Evolutionary conservation across 2,329 filamentous ascomycete species (phyloP).

Genomic region (Venturiaceae sp.): DNA sequence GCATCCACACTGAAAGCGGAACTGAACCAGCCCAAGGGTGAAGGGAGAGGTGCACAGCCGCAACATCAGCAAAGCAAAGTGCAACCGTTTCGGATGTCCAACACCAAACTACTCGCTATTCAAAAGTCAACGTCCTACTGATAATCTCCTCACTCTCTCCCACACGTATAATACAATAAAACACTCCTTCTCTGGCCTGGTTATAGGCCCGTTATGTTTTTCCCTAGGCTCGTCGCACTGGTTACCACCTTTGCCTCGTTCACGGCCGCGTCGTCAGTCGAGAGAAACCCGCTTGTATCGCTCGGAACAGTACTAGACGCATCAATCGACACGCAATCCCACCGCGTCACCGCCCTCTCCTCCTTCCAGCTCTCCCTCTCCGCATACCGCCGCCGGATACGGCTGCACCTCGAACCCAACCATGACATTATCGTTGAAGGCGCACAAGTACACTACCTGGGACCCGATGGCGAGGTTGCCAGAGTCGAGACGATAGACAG

Average conservation of each 20-base stretch:
- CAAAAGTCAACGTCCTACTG: no score
- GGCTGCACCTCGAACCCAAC: slow-evolving; percentile 78
- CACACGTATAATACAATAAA: background rate
- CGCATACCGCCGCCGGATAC: slow-evolving; percentile 54
- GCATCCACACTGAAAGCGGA: no score
- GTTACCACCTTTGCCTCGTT: slow-evolving; percentile 5
- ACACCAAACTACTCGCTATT: no score
- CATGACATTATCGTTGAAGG: slow-evolving; percentile 76
- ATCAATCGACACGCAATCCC: slow-evolving; percentile 66
- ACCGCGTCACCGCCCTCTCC: slow-evolving; percentile 70
- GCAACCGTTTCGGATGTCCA: no score
- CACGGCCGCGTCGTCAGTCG: slow-evolving; percentile 20
- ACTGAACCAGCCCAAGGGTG: no score
- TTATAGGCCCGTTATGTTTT: background rate
- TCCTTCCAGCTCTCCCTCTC: slow-evolving; percentile 78
- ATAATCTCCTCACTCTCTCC: background rate
- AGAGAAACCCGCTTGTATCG: slow-evolving; percentile 65
- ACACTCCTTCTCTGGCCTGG: background rate
- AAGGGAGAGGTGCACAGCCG: no score
- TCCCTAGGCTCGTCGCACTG: background rate
- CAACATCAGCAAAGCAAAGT: no score
- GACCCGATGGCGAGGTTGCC: slow-evolving; percentile 58
- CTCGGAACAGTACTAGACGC: slow-evolving; percentile 65
- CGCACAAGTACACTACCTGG: slow-evolving; percentile 64
- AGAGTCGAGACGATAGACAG: slow-evolving; percentile 62